These are phyloP conservation scores for Fusarium torulosum DNA, from an alignment of 2,329 filamentous ascomycete genomes.

Conservation along the genomic window DNA sequence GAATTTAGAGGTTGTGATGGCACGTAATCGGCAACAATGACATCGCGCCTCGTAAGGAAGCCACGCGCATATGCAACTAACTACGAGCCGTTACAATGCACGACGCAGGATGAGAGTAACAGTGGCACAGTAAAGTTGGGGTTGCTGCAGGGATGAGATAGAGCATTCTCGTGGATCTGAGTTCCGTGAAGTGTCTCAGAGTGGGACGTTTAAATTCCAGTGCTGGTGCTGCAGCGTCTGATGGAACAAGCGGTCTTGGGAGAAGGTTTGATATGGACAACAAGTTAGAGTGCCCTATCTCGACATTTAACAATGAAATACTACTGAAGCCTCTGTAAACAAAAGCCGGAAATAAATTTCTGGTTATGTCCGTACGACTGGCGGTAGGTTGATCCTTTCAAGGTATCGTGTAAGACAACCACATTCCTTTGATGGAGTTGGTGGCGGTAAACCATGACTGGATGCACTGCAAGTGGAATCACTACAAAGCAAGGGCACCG, in stretches of 20 bases:
- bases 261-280: not conserved
- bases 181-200: constrained; percentile 27
- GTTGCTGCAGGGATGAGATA: constrained; percentile 36
- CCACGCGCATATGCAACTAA: constrained; percentile 11
- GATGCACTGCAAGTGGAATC: too few species aligned
- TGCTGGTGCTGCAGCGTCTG: not conserved
- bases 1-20: constrained; percentile 2
- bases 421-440: constrained; percentile 33
- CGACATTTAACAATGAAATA: not conserved
- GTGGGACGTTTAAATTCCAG: constrained; percentile 30
- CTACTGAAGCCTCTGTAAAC: not conserved
- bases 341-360: not conserved
- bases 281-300: not conserved
- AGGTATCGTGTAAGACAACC: constrained; percentile 35
- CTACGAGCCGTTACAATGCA: constrained; percentile 2
- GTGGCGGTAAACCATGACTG: constrained; percentile 21
- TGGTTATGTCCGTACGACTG: not conserved
- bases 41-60: constrained; percentile 16
- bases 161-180: constrained; percentile 21
- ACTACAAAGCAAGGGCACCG: not conserved
- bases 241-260: not conserved
- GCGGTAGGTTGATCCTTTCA: constrained; percentile 13
- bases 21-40: constrained; percentile 21
- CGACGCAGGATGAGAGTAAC: constrained; percentile 3
- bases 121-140: constrained; percentile 8